Conservation (phyloP, 164 flowering plant species). For the Aristolochia contorta region DNA sequence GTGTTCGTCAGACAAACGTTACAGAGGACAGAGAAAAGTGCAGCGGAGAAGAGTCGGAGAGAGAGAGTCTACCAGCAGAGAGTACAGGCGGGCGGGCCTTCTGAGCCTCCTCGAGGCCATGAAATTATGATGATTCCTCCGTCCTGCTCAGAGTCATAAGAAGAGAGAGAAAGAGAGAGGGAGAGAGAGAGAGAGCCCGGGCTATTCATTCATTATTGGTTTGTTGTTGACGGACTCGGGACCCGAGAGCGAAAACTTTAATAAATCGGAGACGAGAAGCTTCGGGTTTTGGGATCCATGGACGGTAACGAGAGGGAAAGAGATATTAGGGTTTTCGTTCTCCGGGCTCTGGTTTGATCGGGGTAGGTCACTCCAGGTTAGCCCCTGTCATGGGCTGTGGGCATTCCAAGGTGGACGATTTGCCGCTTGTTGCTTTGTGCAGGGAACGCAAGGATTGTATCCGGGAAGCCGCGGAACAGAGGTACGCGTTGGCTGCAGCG, state of each 20-base stretch:
- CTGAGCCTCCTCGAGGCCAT: background rate
- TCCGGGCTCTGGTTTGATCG: background rate
- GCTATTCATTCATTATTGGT: too few relatives aligned
- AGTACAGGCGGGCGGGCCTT: background rate
- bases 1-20: background rate
- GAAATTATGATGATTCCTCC: background rate
- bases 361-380: background rate
- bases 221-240: too few relatives aligned
- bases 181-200: too few relatives aligned
- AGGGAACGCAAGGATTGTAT: slow-evolving; percentile 59
- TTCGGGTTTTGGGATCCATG: background rate
- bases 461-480: slow-evolving; percentile 57
- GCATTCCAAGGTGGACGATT: slow-evolving; percentile 64
- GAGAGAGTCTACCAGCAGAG: background rate
- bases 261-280: too few relatives aligned
- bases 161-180: too few relatives aligned
- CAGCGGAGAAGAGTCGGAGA: background rate
- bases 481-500: slow-evolving; percentile 70
- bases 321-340: background rate
- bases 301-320: background rate
- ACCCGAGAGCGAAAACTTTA: too few relatives aligned
- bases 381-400: slow-evolving; percentile 66
- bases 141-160: background rate
- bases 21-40: background rate
- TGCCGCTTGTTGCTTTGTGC: slow-evolving; percentile 63